phyloP scores from a whole-genome alignment of 2,329 filamentous ascomycete genomes.

The Reticulascus tulasneorum region DNA sequence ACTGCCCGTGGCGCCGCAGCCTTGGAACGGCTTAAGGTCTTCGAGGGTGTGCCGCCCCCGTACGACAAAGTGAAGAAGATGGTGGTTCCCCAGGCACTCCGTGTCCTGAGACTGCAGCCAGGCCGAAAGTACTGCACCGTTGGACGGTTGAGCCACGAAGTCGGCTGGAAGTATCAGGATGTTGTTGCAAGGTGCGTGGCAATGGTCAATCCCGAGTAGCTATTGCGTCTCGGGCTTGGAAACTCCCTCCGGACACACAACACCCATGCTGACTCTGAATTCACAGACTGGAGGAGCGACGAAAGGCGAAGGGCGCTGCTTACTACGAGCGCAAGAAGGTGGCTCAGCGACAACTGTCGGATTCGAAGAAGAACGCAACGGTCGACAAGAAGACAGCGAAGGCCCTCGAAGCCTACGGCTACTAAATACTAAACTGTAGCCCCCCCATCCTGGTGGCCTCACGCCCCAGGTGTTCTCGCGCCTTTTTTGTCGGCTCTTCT shows the following conservation, averaged over 20 bases:
- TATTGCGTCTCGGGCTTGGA: too few relatives aligned
- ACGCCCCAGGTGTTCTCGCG: slow-evolving; percentile 15
- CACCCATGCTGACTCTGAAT: slow-evolving; percentile 3
- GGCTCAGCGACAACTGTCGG: slow-evolving; percentile 80
- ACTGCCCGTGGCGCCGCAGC: slow-evolving; percentile 95
- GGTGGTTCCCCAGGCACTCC: slow-evolving; percentile 96
- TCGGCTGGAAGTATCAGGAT: slow-evolving; percentile 99
- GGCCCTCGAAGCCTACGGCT: slow-evolving; percentile 86
- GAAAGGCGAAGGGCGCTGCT: slow-evolving; percentile 98
- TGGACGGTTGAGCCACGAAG: slow-evolving; percentile 95
- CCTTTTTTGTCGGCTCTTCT: slow-evolving; percentile 37
- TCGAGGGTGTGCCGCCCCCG: slow-evolving; percentile 97
- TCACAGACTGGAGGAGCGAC: slow-evolving; percentile 91
- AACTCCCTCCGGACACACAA: not conserved
- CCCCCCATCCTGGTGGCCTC: slow-evolving; percentile 11
- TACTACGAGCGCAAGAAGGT: slow-evolving; percentile 99
- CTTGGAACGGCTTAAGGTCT: slow-evolving; percentile 98
- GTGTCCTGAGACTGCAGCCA: slow-evolving; percentile 94
- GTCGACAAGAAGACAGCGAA: slow-evolving; percentile 82
- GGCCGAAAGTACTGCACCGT: slow-evolving; percentile 99
- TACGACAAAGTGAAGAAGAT: slow-evolving; percentile 99
- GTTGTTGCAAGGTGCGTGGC: slow-evolving; percentile 87
- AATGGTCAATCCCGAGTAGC: too few relatives aligned
- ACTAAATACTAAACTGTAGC: slow-evolving; percentile 53
- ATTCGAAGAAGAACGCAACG: slow-evolving; percentile 88